A percentile compares a stretch with the other conserved stretches of the same genome.
Evolutionary conservation across 1,139 yeast species (phyloP).

Genomic region (Pichia sp.): DNA sequence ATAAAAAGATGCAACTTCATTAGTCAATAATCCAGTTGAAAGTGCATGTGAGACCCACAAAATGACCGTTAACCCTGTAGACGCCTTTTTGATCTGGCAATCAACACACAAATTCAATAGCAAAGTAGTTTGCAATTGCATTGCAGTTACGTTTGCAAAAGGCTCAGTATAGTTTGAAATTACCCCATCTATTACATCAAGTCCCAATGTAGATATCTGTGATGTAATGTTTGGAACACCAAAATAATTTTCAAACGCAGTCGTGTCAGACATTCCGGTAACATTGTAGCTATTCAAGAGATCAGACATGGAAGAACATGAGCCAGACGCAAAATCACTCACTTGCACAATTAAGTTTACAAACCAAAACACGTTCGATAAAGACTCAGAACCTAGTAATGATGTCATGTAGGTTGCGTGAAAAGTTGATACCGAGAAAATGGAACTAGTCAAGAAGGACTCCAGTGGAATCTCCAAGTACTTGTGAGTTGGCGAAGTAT

Average conservation of each 20-base stretch:
- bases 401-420: constrained; percentile 12
- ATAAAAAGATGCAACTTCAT: constrained; percentile 9
- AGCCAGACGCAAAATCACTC: constrained; percentile 13
- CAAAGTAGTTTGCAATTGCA: constrained; percentile 13
- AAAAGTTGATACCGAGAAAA: not conserved
- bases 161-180: too few relatives aligned
- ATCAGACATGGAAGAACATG: constrained; percentile 14
- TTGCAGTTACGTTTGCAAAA: constrained; percentile 11
- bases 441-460: constrained; percentile 4
- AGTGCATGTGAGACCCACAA: constrained; percentile 12
- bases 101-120: constrained; percentile 13
- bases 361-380: constrained; percentile 15
- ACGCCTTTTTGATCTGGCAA: constrained; percentile 19
- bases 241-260: constrained; percentile 11
- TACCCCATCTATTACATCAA: too few relatives aligned
- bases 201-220: too few relatives aligned
- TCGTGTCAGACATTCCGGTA: constrained; percentile 12
- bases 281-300: constrained; percentile 16
- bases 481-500: not conserved
- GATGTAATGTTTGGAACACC: constrained; percentile 7
- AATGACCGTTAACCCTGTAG: constrained; percentile 15
- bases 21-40: constrained; percentile 13
- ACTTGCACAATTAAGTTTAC: constrained; percentile 13
- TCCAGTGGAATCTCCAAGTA: constrained; percentile 2
- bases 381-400: constrained; percentile 14